Evolutionary conservation across 225 moss, liverwort and hornwort genomes (phyloP), one percentile per base, ranked within the genome.

Genomic region (Climacium dendroides): DNA sequence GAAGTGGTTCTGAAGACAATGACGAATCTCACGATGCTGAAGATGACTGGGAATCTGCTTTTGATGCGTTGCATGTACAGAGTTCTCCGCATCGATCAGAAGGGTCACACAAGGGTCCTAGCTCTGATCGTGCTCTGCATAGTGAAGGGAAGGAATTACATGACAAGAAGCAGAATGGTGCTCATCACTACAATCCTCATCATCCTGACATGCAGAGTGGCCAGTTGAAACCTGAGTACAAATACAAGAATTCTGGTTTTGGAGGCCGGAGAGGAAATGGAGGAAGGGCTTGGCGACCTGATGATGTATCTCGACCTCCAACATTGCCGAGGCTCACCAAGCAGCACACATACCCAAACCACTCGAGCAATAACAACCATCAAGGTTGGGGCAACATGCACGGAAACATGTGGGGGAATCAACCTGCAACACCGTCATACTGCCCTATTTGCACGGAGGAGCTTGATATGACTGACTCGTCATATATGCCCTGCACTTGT

Each of bases 391-490:
- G 89, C 24, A 91, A 87, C 43, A 88, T 94, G 86, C 94, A 91
- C 60, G 97, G 94, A 78, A 94, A 89, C 74, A 94, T 96, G 88
- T 97, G 97, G 97, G 95, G 92, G 25, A 90, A 80, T 43, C 93
- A 94, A 65, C 93, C 96, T 79, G 91, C 93, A n/a, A 89, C 96
- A 34, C 97, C 97, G 39, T 93, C 94, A 4, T 97, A 89, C 83
- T 97, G 97, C 78, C 97, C 96, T 25, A 96, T 97, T 57, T 97
- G 97, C 85, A 96, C 97, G 20, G 97, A 97, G 86, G 97, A 96
- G 87, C 91, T 97, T 57, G 97, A 97, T 85, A 88, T 92, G 92
- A 97, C 97, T 0, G 96, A 96, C 81, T 95, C 95, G 67, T 97
- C 95, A 30, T 96, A 96, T 37, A 87, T 96, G 76, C 96, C 97